Conservation (phyloP, 2,329 filamentous ascomycete species). For the Drechslera avenae region DNA sequence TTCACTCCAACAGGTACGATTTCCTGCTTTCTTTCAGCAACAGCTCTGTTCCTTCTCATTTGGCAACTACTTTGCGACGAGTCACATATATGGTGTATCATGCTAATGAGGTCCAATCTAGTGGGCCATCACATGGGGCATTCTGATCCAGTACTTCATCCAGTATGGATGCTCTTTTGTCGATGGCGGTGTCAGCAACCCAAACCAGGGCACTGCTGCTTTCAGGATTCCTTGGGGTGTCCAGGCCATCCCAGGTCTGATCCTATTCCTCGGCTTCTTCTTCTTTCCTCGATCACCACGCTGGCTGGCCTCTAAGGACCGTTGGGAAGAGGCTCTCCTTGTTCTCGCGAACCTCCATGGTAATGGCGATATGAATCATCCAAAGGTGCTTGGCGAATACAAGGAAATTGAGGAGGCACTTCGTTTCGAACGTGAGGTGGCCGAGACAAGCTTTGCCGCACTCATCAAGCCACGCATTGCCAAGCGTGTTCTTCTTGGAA, state of each 20-base stretch:
- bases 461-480: constrained; percentile 59
- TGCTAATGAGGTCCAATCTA: too few species aligned
- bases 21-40: too few species aligned
- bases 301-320: constrained; percentile 71
- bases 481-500: constrained; percentile 62
- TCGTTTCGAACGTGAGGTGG: constrained; percentile 60
- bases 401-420: constrained; percentile 64
- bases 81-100: too few species aligned
- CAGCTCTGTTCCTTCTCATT: too few species aligned
- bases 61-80: too few species aligned
- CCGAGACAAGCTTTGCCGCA: constrained; percentile 56
- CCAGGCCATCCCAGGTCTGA: constrained; percentile 49
- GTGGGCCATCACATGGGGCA: constrained; percentile 66
- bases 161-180: constrained; percentile 66
- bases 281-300: constrained; percentile 62
- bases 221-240: constrained; percentile 53
- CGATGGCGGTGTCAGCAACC: constrained; percentile 50
- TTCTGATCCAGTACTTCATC: constrained; percentile 68
- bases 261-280: constrained; percentile 49
- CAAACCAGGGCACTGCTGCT: constrained; percentile 51
- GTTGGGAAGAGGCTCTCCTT: constrained; percentile 68
- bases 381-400: constrained; percentile 67
- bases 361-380: constrained; percentile 60
- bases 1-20: constrained; percentile 56
- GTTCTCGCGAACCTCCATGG: constrained; percentile 63